These are phyloP conservation scores for Chlorella sorokiniana DNA, from an alignment of 139 green algal genomes.

Conservation along the genomic window DNA sequence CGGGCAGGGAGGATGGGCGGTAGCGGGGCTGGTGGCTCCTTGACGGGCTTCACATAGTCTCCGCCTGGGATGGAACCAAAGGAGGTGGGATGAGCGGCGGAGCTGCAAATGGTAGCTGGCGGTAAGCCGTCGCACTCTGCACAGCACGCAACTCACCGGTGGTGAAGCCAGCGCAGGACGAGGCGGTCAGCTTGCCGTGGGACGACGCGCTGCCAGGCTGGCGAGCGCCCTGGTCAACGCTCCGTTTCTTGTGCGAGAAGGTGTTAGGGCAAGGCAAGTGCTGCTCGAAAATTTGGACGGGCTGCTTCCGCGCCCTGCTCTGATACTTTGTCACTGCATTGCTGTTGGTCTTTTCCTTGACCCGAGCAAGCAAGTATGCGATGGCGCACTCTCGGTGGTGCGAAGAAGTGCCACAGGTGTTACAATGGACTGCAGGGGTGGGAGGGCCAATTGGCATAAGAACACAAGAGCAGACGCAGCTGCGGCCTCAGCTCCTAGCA, in stretches of 20 bases:
- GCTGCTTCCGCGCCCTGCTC: conserved; percentile 1
- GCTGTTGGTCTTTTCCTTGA: not conserved
- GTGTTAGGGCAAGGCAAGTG: not conserved
- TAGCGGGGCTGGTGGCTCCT: conserved; percentile 1
- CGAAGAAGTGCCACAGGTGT: not conserved
- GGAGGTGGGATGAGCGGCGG: not conserved
- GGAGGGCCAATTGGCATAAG: not conserved
- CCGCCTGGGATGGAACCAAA: not conserved
- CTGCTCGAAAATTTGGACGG: not conserved
- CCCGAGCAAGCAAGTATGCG: not conserved
- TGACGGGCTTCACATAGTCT: conserved; percentile 4
- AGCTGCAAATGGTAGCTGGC: no score
- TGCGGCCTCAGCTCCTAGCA: not conserved
- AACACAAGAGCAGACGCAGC: not conserved
- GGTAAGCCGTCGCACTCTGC: no score
- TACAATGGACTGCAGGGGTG: conserved; percentile 10
- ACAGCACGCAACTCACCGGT: not conserved
- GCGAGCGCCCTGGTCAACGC: not conserved
- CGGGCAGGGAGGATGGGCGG: not conserved
- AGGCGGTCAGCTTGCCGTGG: not conserved
- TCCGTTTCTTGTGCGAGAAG: not conserved
- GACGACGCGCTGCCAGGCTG: not conserved
- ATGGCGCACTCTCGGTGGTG: not conserved
- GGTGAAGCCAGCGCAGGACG: conserved; percentile 7
- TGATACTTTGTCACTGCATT: not conserved